Percentiles rank a stretch among this genome's conserved stretches.
Conservation (phyloP, 306 rosid genomes). For the Vigna unguiculata region DNA sequence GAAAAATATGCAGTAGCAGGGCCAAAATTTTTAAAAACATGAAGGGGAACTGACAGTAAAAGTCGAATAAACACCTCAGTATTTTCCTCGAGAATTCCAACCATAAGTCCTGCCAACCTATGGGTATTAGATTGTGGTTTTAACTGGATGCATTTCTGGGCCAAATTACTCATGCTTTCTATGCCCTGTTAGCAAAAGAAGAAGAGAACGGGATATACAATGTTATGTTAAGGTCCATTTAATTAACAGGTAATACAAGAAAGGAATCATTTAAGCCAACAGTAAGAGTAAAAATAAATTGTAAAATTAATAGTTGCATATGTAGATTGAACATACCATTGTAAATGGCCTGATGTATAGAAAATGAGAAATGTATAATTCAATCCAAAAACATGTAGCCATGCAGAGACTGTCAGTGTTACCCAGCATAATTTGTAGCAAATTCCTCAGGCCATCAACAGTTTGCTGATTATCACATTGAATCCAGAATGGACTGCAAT, state of each 20-base stretch:
- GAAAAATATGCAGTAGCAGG: background rate
- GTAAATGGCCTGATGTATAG: constrained; percentile 84
- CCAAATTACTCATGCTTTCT: constrained; percentile 85
- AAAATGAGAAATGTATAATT: constrained; percentile 82
- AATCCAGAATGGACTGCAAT: constrained; percentile 81
- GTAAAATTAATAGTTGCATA: constrained; percentile 26
- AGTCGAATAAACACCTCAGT: constrained; percentile 67
- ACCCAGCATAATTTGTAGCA: constrained; percentile 91
- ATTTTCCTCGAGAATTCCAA: constrained; percentile 88
- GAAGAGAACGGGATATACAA: background rate
- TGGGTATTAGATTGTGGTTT: constrained; percentile 67
- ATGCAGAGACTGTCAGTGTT: constrained; percentile 65
- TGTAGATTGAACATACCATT: constrained; percentile 55
- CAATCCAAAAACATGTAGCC: constrained; percentile 82
- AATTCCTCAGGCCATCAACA: constrained; percentile 77
- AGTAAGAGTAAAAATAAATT: background rate
- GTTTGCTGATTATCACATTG: constrained; percentile 80
- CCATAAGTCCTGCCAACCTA: constrained; percentile 69
- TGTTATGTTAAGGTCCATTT: constrained; percentile 41
- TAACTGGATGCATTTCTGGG: constrained; percentile 79
- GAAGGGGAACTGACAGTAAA: constrained; percentile 9
- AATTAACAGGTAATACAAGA: constrained; percentile 22
- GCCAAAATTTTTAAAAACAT: constrained; percentile 13
- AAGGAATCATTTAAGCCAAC: constrained; percentile 11
- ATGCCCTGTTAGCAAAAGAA: constrained; percentile 67